Base-by-base conservation (phyloP, 495 filamentous ascomycete species). In the Margaritispora aquatica region DNA sequence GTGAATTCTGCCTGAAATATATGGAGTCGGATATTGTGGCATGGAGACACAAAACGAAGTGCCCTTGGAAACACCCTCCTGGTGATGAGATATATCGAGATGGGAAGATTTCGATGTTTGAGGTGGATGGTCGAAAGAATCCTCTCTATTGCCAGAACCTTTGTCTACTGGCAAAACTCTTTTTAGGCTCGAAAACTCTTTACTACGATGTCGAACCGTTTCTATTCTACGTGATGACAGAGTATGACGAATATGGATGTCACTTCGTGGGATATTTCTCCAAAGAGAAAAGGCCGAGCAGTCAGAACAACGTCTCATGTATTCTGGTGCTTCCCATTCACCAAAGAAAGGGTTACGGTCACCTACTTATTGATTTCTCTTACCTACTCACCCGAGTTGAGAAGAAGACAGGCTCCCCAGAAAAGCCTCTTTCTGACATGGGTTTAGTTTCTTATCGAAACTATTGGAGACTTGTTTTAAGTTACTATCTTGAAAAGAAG, bases 181-280 rank as follows among this genome's bases (percentile, higher is more conserved):
- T 98, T 67, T 76, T 98, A 1, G 94, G 94, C 8, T 97, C 94
- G 1, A 98, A 98, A 69, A 98, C 94, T 1, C 80, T 98, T 11
- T 98, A 98, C 69, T 98, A 98, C 72, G 94, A 98, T 66, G 94
- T 98, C 2, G 95, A 98, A 59, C 94, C 94, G 0, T 98, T 98
- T 68, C 75, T 98, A 19, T 98, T 98, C 77, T 98, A 98, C 72
- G 91, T 98, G 49, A 93, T 98, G 80, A 96, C 92, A 52, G 94
- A 97, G 69, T 92, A 86, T 64, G 92, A 98, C 65, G 90, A 96
- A 31, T 74, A 88, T 34, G 94, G 94, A 20, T 97, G 91, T 68
- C 94, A 97, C 70, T 97, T 98, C 66, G 95, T 98, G 46, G 94
- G 94, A 19, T 98, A 98, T 69, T 98, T 98, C 68, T 97, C 95